phyloP scores from a whole-genome alignment of 805 yeast genomes.

The Ogataea nakhonphanomensis region DNA sequence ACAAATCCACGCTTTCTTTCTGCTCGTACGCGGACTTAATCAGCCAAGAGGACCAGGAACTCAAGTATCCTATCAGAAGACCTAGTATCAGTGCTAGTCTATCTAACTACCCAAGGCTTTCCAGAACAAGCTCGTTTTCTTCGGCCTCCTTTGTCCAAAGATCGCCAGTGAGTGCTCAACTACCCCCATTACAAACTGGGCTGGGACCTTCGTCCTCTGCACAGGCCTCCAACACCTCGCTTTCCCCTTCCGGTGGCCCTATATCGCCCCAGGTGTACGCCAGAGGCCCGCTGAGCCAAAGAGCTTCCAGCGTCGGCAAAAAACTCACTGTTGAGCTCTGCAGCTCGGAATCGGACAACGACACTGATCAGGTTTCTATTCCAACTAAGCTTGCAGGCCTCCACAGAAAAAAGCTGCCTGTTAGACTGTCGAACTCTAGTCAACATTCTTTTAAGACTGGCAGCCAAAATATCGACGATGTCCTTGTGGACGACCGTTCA shows the following conservation, averaged over 20 bases:
- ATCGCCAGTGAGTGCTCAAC: conserved; percentile 17
- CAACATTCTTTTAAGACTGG: conserved; percentile 7
- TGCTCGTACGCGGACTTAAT: conserved; percentile 81
- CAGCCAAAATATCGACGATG: conserved; percentile 19
- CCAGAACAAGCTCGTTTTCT: conserved; percentile 28
- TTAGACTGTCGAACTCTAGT: conserved; percentile 10
- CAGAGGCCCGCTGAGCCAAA: conserved; percentile 21
- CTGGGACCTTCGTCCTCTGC: conserved; percentile 13
- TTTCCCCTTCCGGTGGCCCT: conserved; percentile 13
- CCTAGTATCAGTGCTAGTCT: conserved; percentile 50
- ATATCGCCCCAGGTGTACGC: conserved; percentile 14
- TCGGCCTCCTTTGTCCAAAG: conserved; percentile 19
- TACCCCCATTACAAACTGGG: conserved; percentile 14
- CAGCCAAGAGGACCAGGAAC: conserved; percentile 55
- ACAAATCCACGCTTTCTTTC: conserved; percentile 44
- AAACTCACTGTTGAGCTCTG: conserved; percentile 25
- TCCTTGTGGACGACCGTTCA: conserved; percentile 18
- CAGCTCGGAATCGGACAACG: conserved; percentile 23
- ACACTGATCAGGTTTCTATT: conserved; percentile 14
- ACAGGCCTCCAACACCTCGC: conserved; percentile 7
- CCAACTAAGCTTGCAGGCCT: conserved; percentile 23
- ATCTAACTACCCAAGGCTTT: conserved; percentile 30
- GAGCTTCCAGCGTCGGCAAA: conserved; percentile 19
- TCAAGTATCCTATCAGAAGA: conserved; percentile 45
- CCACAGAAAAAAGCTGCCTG: conserved; percentile 20